Evolutionary conservation across 2,329 filamentous ascomycete species (phyloP), one percentile per base, ranked within the genome.

Genomic region (Epichloe glyceriae): DNA sequence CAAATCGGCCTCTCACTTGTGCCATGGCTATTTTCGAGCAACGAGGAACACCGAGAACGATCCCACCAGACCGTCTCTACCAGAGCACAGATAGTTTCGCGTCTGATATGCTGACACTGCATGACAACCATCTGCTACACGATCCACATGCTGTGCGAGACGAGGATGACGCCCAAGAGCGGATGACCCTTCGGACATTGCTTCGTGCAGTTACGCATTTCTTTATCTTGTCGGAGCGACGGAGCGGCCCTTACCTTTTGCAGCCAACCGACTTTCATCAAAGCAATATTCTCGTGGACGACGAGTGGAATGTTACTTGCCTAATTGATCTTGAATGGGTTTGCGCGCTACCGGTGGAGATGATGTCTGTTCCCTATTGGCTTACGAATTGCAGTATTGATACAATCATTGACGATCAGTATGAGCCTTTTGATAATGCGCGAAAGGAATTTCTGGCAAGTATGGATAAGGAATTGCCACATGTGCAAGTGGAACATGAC

Each of bases 281-380:
- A 39, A 64, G 62, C 49, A 67, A 67, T 47, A 63, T 68, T 39
- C 62, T 67, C 37, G 62, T 67, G 6, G 63, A 67, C 47, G 51
- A 62, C 44, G 49, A 65, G 38, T 64, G 61, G 62, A 65, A 67
- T 39, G 54, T 67, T 35, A 63, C 58, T 15, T 58, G 56, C 49
- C 45, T 66, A 7, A 60, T 68, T 15, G 63, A 68, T 49, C 59
- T 62, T 44, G 64, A 67, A 54, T 68, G 60, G 64, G 54, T 63
- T 22, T 64, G 57, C 54, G 53, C 61, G 10, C 57, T 61, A 26
- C 62, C 63, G 39, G 49, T 53, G 10, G 63, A 67, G 40, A 64
- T 63, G 60, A 44, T 66, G 49, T 45, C 50, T 4, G 58, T 63
- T 5, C 62, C 61, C 3, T 63, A 62, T 54, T 68, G 61, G 64